These are phyloP conservation scores for Geotrichum fermentans DNA, from an alignment of 1,139 yeast genomes.

Conservation along the genomic window DNA sequence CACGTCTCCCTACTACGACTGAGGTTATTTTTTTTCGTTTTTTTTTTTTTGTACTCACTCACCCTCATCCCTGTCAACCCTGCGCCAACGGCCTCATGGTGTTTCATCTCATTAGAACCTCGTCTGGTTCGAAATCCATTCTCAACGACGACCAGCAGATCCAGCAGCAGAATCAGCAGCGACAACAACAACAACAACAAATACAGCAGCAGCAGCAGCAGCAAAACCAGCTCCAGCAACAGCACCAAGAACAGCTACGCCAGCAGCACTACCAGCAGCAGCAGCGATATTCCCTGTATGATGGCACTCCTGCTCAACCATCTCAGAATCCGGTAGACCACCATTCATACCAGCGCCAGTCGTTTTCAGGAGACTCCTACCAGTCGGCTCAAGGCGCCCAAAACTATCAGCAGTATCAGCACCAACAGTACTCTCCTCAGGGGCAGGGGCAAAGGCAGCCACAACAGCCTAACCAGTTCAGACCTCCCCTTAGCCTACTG, in stretches of 20 bases:
- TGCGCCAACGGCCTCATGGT: background rate
- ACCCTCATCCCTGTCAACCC: background rate
- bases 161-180: background rate
- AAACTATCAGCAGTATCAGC: background rate
- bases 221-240: conserved; percentile 1
- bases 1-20: too few species aligned
- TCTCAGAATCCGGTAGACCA: too few species aligned
- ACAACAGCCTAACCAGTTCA: background rate
- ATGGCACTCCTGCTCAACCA: too few species aligned
- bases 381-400: too few species aligned
- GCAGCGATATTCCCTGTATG: background rate
- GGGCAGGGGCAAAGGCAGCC: background rate
- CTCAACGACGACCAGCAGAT: conserved; percentile 2
- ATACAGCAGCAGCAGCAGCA: background rate
- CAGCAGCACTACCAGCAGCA: background rate
- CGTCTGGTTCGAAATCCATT: background rate
- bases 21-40: too few species aligned
- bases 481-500: too few species aligned
- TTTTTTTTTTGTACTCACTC: too few species aligned
- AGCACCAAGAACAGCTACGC: background rate
- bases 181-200: background rate
- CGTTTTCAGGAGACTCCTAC: too few species aligned
- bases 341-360: too few species aligned
- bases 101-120: conserved; percentile 5
- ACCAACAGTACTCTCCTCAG: background rate